Evolutionary conservation across 441 rosid species (phyloP).

Genomic region (Raphanus hybrid): DNA sequence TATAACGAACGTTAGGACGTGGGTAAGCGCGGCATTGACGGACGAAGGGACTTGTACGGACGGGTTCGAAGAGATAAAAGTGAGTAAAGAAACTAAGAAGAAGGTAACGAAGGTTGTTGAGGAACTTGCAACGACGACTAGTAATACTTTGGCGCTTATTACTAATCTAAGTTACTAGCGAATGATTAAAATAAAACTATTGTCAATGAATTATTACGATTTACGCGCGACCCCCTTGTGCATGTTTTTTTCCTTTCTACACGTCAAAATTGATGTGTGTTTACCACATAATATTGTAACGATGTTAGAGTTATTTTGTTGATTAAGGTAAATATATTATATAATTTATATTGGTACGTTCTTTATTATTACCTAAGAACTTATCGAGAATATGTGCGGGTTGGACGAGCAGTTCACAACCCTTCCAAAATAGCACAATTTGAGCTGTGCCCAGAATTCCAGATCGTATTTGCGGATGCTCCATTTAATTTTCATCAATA

Average conservation of each 20-base stretch:
- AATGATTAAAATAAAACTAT: neutral
- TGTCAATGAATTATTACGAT: slow-evolving; percentile 20
- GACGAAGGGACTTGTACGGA: slow-evolving; percentile 77
- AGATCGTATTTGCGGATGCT: neutral
- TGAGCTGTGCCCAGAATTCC: neutral
- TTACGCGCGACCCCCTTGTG: neutral
- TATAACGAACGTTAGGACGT: slow-evolving; percentile 54
- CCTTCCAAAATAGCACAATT: neutral
- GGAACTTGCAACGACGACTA: slow-evolving; percentile 54
- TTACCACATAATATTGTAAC: slow-evolving; percentile 12
- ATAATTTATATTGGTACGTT: neutral
- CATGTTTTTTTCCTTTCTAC: neutral
- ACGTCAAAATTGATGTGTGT: slow-evolving; percentile 11
- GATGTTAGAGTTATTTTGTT: slow-evolving; percentile 13
- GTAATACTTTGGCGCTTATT: slow-evolving; percentile 73
- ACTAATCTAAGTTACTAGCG: slow-evolving; percentile 42
- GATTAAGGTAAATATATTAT: neutral
- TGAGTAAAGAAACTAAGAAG: slow-evolving; percentile 47
- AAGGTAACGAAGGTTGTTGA: slow-evolving; percentile 47
- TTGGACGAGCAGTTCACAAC: neutral
- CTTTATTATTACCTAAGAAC: neutral
- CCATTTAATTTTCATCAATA: neutral
- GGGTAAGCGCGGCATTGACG: slow-evolving; percentile 71
- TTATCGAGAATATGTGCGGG: neutral
- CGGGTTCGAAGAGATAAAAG: slow-evolving; percentile 54